phyloP scores from a whole-genome alignment of 75 land plant genomes.

The Larix kaempferi region DNA sequence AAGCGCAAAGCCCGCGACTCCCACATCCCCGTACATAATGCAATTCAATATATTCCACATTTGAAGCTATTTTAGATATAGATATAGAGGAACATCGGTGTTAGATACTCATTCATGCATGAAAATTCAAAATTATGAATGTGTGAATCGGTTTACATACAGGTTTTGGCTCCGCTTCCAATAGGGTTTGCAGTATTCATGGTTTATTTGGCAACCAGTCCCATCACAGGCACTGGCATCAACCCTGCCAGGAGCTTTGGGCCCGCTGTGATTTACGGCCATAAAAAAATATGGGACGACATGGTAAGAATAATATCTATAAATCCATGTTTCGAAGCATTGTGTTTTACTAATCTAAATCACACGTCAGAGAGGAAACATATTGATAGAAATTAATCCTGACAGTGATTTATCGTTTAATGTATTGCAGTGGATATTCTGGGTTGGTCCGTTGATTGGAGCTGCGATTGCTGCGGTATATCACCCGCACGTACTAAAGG shows the following conservation, averaged over 20 bases:
- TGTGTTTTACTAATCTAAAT: neutral
- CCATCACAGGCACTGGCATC: slow-evolving; percentile 55
- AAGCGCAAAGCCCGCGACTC: slow-evolving; percentile 69
- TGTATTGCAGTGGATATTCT: slow-evolving; percentile 41
- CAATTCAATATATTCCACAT: too few species aligned
- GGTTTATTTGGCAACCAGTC: slow-evolving; percentile 53
- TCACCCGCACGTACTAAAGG: slow-evolving; percentile 27
- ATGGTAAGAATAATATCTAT: neutral
- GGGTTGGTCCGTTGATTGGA: slow-evolving; percentile 41
- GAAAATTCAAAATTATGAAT: too few species aligned
- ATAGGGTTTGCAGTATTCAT: slow-evolving; percentile 60
- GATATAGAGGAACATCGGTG: neutral
- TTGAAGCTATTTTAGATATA: neutral
- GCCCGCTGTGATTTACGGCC: slow-evolving; percentile 39
- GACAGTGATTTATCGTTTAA: neutral
- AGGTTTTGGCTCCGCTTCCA: slow-evolving; percentile 50
- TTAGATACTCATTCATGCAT: neutral
- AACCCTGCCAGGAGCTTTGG: slow-evolving; percentile 60
- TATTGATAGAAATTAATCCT: neutral
- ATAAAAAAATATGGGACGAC: neutral
- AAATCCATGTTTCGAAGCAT: neutral
- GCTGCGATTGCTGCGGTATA: slow-evolving; percentile 54
- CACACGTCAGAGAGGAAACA: too few species aligned
- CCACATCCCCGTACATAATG: slow-evolving; percentile 51
- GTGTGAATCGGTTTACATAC: neutral